Evolutionary conservation across 768 basidiomycete genomes (phyloP), one percentile per base, ranked within the genome.

Genomic region (Russula griseocarnosa): DNA sequence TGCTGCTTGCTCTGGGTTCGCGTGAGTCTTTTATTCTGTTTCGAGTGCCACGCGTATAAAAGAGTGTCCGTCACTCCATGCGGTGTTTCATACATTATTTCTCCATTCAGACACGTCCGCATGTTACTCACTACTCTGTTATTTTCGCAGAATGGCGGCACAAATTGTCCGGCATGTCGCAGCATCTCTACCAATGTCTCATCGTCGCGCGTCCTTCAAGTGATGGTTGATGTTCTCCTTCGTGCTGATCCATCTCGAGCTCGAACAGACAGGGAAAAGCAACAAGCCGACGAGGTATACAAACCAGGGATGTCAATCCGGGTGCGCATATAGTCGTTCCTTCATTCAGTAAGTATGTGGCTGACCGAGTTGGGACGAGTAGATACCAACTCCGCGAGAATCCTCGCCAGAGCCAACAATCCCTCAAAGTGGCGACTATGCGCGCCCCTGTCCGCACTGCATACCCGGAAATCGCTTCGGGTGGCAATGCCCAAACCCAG

Each of bases 271-370:
- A 77, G 86, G 44, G 92, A 94, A 71, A 83, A 85, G 24, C 79
- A 82, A 62, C 92, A 94, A 74, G 92, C 92, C 4, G 92, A 94
- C 69, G 89, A 90, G 62, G 75, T 93, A 28, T 94, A 93, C 70
- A 82, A 79, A 63, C 71, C 77, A 32, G 87, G 87, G 2, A 74
- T 79, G 34, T 77, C 80, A 28, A 78, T 92, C 73, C 80, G 86
- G 70, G 90, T 92, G 73, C 47, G 64, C 61, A 82, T 76, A 42
- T 30, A 49, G 40, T 65, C 52, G 16, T 64, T 56, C n/a, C 58
- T 49, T 34, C 49, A 53, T 55, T 28, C 20, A 50, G n/a, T 38
- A 10, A 26, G 40, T 24, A n/a, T 36, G 24, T n/a, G 13, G 16
- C 46, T 67, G 20, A 66, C 53, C 32, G 28, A 32, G 28, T 22